Percentiles rank a stretch among this genome's conserved stretches.
Evolutionary conservation across 768 basidiomycete genomes (phyloP).

Genomic region (Tricholoma sp.): DNA sequence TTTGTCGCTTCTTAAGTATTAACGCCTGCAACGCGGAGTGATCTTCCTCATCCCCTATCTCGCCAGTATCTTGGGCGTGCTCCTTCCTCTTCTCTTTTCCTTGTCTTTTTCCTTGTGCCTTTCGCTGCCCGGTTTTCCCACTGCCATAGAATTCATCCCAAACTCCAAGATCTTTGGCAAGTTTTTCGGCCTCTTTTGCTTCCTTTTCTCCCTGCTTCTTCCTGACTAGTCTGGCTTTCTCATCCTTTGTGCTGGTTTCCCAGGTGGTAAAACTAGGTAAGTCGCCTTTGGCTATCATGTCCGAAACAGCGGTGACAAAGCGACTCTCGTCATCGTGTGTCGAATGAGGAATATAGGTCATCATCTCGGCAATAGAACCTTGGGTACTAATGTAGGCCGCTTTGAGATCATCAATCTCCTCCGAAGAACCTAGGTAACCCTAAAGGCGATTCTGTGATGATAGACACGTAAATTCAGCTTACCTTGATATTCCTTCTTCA

Average conservation of each 20-base stretch:
- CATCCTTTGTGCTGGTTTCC: conserved; percentile 69
- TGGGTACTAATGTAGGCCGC: conserved; percentile 62
- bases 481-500: conserved; percentile 96
- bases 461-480: conserved; percentile 7
- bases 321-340: conserved; percentile 81
- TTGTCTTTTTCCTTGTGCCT: conserved; percentile 49
- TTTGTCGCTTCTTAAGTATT: conserved; percentile 68
- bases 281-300: conserved; percentile 56
- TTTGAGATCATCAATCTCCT: conserved; percentile 79
- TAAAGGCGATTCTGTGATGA: background rate
- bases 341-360: conserved; percentile 83
- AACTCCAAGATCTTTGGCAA: conserved; percentile 84
- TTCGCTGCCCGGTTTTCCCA: conserved; percentile 60
- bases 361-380: conserved; percentile 78
- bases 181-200: conserved; percentile 75
- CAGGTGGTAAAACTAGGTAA: conserved; percentile 56
- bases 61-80: conserved; percentile 14
- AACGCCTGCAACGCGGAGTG: conserved; percentile 71
- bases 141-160: conserved; percentile 92
- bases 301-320: conserved; percentile 64
- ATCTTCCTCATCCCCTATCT: conserved; percentile 48
- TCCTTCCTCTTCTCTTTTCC: conserved; percentile 36
- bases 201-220: conserved; percentile 74
- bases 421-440: conserved; percentile 60
- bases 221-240: conserved; percentile 70